Base-by-base conservation (phyloP, 225 moss, liverwort and hornwort genomes). In the Neckera pumila region DNA sequence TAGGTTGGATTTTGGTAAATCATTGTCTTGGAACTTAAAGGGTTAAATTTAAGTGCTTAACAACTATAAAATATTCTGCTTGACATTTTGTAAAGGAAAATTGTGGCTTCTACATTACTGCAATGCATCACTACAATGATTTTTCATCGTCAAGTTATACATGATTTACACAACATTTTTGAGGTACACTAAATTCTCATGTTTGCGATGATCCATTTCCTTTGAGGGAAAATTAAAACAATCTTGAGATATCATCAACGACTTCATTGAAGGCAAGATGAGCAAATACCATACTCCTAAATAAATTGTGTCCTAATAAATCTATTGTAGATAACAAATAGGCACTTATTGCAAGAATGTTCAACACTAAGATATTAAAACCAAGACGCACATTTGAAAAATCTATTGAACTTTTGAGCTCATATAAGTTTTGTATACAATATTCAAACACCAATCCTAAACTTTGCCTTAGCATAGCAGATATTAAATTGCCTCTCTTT, bases 201-300 rank as follows among this genome's bases (percentile, higher is more conserved):
- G 1, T 11, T 45, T 30, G 45, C 6, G 18, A 45, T 18, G 30
- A 11, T 2, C 16, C 0, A 1, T 18, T 73, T 5, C 11, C 30
- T 30, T 4, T 11, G 30, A 45, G 10, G 3, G 10, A 47, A 45
- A 74, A 31, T 74, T 4, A 6, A 28, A 42, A 30, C 6, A 18
- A 27, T 31, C 19, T 74, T 49, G 21, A 8, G 6, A 51, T 12
- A 31, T 33, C 49, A 51, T 18, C 33, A 51, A 75, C 1, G 49
- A 73, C 12, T 49, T 7, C 49, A 47, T 49, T 19, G 12, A 49
- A 20, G 12, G 75, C 33, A 75, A 51, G 31, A 51, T 12, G 5
- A 51, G 4, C 7, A 51, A 75, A 20, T 20, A 75, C 2, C 31
- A 49, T 31, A 6, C 4, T 75, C 7, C 0, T 0, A 0, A 51